phyloP scores from a whole-genome alignment of 2,329 filamentous ascomycete genomes.

The Eurotiales sp. region DNA sequence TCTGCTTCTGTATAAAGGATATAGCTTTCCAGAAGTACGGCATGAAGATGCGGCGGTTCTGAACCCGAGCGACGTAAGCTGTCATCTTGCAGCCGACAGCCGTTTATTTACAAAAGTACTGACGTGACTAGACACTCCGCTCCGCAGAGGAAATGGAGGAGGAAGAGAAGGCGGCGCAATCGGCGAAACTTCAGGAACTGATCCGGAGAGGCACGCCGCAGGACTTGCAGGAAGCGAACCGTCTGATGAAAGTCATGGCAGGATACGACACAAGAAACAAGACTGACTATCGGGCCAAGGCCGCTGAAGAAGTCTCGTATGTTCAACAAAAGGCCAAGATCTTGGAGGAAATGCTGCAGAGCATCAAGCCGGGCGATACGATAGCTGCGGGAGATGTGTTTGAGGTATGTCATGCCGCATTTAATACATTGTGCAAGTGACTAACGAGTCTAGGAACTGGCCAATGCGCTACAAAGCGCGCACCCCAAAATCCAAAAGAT shows the following conservation, averaged over 20 bases:
- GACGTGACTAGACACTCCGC: constrained; percentile 68
- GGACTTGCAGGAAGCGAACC: constrained; percentile 93
- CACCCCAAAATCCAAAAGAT: constrained; percentile 99
- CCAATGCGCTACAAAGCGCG: constrained; percentile 81
- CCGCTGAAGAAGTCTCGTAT: constrained; percentile 88
- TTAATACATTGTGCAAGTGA: too few species aligned
- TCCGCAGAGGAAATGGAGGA: constrained; percentile 99
- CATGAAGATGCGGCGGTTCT: constrained; percentile 92
- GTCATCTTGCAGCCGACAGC: neutral
- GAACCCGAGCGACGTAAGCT: constrained; percentile 89
- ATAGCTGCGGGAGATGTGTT: constrained; percentile 69
- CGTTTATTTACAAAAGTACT: neutral
- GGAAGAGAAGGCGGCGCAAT: constrained; percentile 90
- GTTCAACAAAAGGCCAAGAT: constrained; percentile 94
- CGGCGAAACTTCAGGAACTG: constrained; percentile 95
- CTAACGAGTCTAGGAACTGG: constrained; percentile 63
- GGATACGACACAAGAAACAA: constrained; percentile 94
- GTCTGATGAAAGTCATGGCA: constrained; percentile 98
- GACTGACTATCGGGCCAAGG: constrained; percentile 96
- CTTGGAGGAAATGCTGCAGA: constrained; percentile 86
- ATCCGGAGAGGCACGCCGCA: constrained; percentile 88
- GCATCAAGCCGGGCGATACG: constrained; percentile 74
- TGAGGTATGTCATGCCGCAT: too few species aligned
- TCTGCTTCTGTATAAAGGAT: constrained; percentile 92
- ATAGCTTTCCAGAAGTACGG: constrained; percentile 87